phyloP scores from a whole-genome alignment of 192 early-diverging fungal species.

The Podila epicladia region DNA sequence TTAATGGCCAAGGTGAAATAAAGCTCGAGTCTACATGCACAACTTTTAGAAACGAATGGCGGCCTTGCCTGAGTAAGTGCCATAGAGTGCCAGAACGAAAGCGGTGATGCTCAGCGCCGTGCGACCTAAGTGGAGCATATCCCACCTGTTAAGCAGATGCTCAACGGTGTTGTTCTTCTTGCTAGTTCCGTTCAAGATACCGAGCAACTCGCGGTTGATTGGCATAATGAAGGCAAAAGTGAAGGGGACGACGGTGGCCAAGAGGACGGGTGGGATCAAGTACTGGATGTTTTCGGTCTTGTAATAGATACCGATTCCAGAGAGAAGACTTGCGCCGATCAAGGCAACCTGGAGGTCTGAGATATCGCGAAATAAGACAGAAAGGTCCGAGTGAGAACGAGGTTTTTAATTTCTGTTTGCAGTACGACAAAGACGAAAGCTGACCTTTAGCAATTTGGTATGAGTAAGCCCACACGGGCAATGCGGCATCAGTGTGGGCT shows the following conservation, averaged over 20 bases:
- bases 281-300: conserved; percentile 24
- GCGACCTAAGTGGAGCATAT: conserved; percentile 28
- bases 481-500: conserved; percentile 1
- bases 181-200: conserved; percentile 10
- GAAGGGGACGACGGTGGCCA: conserved; percentile 26
- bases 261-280: conserved; percentile 11
- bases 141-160: conserved; percentile 27
- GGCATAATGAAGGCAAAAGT: conserved; percentile 23
- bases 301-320: conserved; percentile 13
- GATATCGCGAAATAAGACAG: not conserved
- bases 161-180: not conserved
- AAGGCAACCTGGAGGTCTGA: conserved; percentile 15
- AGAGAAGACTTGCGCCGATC: conserved; percentile 3
- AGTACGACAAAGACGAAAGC: not conserved
- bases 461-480: conserved; percentile 25
- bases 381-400: not conserved
- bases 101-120: conserved; percentile 6
- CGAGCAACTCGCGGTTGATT: conserved; percentile 13
- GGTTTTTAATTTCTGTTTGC: not conserved
- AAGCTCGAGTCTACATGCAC: not conserved
- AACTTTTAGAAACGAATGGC: not conserved
- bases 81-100: conserved; percentile 23
- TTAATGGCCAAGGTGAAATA: not conserved
- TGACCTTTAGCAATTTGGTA: conserved; percentile 14
- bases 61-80: not conserved